Conservation (phyloP, 164 flowering plant species). For the Umbilicus rupestris region DNA sequence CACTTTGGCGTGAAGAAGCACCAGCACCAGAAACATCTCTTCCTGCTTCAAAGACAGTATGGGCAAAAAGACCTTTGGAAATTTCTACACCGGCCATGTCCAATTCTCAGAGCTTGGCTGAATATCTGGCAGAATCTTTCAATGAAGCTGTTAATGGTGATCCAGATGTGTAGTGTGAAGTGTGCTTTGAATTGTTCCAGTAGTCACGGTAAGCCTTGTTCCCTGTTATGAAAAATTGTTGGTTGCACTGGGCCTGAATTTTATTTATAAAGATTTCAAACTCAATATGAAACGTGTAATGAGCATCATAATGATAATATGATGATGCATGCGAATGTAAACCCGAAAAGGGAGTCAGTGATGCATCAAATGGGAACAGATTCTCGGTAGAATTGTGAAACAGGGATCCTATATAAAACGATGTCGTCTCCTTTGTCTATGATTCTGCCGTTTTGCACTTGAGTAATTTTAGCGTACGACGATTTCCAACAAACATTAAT, state of each 20-base stretch:
- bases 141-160: conserved; percentile 33
- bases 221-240: neutral
- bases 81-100: conserved; percentile 5
- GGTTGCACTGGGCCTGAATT: no score
- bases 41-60: conserved; percentile 17
- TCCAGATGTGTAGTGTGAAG: conserved; percentile 7
- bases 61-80: conserved; percentile 15
- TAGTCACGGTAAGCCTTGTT: neutral
- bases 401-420: no score
- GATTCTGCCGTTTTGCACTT: no score
- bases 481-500: neutral
- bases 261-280: no score
- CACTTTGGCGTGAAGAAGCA: conserved; percentile 22
- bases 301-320: neutral
- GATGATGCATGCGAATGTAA: neutral
- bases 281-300: no score
- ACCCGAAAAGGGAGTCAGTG: neutral
- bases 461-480: no score
- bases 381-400: no score
- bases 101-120: conserved; percentile 51
- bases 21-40: neutral
- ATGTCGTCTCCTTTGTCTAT: no score
- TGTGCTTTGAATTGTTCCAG: neutral
- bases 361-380: no score
- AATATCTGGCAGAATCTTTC: conserved; percentile 50